Evolutionary conservation across 139 green algal genomes (phyloP).

Genomic region (Penium margaritaceum): DNA sequence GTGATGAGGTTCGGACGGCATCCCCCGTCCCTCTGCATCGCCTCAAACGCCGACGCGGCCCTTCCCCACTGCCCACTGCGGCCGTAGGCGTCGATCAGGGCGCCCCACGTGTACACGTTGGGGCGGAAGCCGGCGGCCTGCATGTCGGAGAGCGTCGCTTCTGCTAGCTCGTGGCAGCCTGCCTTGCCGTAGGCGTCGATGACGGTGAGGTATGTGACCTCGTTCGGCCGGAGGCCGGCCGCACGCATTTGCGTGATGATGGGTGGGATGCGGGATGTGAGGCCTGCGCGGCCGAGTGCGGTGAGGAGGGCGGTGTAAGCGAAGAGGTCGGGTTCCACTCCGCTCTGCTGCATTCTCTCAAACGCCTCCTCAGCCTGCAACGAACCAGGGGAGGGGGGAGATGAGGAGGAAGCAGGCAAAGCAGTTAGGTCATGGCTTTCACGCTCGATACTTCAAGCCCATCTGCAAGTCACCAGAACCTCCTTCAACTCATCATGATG

Average conservation of each 20-base stretch:
- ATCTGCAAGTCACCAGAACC: too few relatives aligned
- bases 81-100: slow-evolving; percentile 41
- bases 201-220: slow-evolving; percentile 39
- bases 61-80: slow-evolving; percentile 4
- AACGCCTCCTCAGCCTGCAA: slow-evolving; percentile 29
- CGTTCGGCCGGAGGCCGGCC: slow-evolving; percentile 18
- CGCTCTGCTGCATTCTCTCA: slow-evolving; percentile 14
- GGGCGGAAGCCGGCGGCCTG: slow-evolving; percentile 20
- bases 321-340: slow-evolving; percentile 20
- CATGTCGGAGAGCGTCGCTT: slow-evolving; percentile 27
- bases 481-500: too few relatives aligned
- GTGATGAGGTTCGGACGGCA: slow-evolving; percentile 40
- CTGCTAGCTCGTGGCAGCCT: slow-evolving; percentile 7
- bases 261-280: background rate
- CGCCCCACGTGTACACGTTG: slow-evolving; percentile 28
- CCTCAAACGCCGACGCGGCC: slow-evolving; percentile 25
- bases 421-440: too few relatives aligned
- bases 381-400: too few relatives aligned
- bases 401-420: too few relatives aligned
- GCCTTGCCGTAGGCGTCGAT: slow-evolving; percentile 38
- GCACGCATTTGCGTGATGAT: slow-evolving; percentile 20
- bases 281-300: slow-evolving; percentile 6
- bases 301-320: slow-evolving; percentile 35
- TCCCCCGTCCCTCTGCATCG: slow-evolving; percentile 23
- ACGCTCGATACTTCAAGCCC: too few relatives aligned